Evolutionary conservation across 2,329 filamentous ascomycete genomes (phyloP).

Genomic region (Septoria petroselini): DNA sequence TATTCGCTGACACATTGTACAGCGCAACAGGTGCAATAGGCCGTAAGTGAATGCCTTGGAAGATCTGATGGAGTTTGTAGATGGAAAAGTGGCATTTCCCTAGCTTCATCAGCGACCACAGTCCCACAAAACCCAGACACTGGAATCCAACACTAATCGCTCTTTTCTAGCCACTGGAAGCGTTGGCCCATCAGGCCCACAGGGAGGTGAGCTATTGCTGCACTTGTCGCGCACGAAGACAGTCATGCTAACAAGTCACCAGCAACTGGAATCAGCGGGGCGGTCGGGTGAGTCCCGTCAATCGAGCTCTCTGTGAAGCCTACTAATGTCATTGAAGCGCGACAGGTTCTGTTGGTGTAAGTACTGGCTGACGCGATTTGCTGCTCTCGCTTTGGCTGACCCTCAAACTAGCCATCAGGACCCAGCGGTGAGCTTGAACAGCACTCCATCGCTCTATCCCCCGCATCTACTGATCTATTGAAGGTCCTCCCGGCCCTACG

Average conservation of each 20-base stretch:
- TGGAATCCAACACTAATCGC: background rate
- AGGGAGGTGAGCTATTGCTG: slow-evolving; percentile 1
- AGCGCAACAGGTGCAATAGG: background rate
- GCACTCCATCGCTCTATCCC: background rate
- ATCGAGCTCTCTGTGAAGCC: background rate
- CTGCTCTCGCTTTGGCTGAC: background rate
- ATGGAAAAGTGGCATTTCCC: no score
- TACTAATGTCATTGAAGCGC: background rate
- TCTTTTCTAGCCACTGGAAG: slow-evolving; percentile 1
- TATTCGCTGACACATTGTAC: no score
- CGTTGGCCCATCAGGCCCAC: background rate
- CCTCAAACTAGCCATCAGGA: background rate
- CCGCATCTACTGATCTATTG: background rate
- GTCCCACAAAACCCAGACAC: background rate
- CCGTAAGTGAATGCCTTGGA: background rate
- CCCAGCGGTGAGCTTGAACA: background rate
- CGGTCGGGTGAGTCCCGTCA: slow-evolving; percentile 3
- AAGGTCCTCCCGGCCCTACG: slow-evolving; percentile 14
- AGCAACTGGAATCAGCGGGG: slow-evolving; percentile 9
- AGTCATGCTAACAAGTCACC: slow-evolving; percentile 1
- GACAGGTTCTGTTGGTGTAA: background rate
- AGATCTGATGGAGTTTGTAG: background rate
- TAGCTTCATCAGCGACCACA: background rate
- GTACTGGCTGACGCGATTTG: background rate
- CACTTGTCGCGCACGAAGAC: background rate